phyloP scores from a whole-genome alignment of 768 basidiomycete genomes.

The Suillus plorans region DNA sequence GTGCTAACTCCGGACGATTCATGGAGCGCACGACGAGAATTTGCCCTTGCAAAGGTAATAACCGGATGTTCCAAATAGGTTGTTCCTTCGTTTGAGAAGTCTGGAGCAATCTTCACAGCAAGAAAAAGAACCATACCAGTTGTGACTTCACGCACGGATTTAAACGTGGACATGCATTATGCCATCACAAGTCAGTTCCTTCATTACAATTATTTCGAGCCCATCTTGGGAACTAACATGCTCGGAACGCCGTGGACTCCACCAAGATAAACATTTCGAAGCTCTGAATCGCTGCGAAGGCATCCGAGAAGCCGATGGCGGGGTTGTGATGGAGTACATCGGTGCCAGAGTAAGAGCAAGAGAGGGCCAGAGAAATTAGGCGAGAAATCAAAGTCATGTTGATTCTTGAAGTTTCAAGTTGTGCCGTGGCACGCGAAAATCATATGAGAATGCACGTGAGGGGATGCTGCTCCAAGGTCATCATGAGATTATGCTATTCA shows the following conservation, averaged over 20 bases:
- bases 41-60: no score
- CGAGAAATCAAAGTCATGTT: no score
- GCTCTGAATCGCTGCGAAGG: constrained; percentile 35
- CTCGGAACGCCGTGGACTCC: constrained; percentile 42
- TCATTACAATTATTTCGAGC: constrained; percentile 41
- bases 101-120: no score
- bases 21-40: no score
- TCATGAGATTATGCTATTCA: neutral
- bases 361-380: no score
- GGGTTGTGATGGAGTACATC: constrained; percentile 29
- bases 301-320: constrained; percentile 38
- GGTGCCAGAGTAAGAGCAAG: no score
- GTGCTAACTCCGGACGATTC: no score
- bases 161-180: constrained; percentile 33
- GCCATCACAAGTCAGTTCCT: constrained; percentile 38
- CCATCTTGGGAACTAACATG: constrained; percentile 42
- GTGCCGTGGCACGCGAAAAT: no score
- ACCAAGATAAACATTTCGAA: constrained; percentile 42
- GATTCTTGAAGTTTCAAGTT: no score
- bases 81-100: no score
- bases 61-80: no score
- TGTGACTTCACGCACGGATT: constrained; percentile 37
- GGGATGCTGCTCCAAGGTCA: neutral
- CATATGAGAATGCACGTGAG: no score
- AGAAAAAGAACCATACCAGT: neutral